Base-by-base conservation (phyloP, 331 rosid species). In the Rosa hybrid region DNA sequence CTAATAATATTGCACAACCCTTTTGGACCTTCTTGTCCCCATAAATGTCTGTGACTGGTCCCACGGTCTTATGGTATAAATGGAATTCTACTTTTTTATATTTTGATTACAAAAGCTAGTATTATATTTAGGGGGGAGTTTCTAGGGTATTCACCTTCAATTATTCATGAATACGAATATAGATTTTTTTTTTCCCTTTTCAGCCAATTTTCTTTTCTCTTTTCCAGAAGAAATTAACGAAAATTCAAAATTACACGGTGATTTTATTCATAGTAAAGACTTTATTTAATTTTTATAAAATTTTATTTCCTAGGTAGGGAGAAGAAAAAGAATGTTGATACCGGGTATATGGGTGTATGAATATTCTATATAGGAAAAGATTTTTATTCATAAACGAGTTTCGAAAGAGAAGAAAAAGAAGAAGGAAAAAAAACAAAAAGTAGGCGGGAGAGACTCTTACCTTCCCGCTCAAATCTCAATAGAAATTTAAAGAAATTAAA, bases 1-100 rank as follows among this genome's bases (percentile, higher is more conserved):
- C 68, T 25, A 63, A 63, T 63, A 63, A 27, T 62, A 12, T 25
- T 63, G 18, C 17, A 27, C 68, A 62, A 62, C 18, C 16, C 41
- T 62, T 62, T 25, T 62, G 68, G 68, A 62, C 41, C 68, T 23
- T 62, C 17, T 62, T 62, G 68, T 62, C 41, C 39, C 68, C 68
- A 25, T 27, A 0, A 25, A 62, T 25, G 4, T 27, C 12, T 13
- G 5, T 5, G 39, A 9, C 7, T 60, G 68, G 34, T 17, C 68
- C 68, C 38, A 12, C 39, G 11, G 18, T 1, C 42, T 4, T 60
- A 25, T 23, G 68, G 68, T 63, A 25, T 25, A 25, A 12, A 25
- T 63, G 42, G n/a, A 12, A 63, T 11, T 63, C 4, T 27, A 6
- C 18, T n/a, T 62, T 21, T 21, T 57, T 34, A 34, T 34, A 34